Evolutionary conservation across 1,284 basidiomycete species (phyloP), one percentile per base, ranked within the genome.

Genomic region (Hemileia vastatrix): DNA sequence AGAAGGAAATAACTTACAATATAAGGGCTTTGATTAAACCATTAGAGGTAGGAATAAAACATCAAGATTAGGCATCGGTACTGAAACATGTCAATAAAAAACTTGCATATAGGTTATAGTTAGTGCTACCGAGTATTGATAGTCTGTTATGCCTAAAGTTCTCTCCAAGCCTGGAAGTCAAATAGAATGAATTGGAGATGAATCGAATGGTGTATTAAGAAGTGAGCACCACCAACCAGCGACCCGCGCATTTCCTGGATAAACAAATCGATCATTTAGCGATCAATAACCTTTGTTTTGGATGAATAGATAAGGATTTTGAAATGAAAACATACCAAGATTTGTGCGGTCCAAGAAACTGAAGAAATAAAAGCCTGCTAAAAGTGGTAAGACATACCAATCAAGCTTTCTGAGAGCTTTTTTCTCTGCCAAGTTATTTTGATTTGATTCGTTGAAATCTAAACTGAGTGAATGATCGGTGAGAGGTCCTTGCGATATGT

Each of bases 261-360:
- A 45, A 21, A 18, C n/a, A n/a, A n/a, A n/a, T 21, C 23, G 11
- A 51, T 50, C 45, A 50, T 9, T 43, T 43, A 24, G 15, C 6
- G 15, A 15, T 23, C n/a, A 31, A 44, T 21, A 2, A 23, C 6
- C 9, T n/a, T n/a, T n/a, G n/a, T n/a, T n/a, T n/a, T n/a, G n/a
- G n/a, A n/a, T n/a, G n/a, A n/a, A n/a, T n/a, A n/a, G n/a, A n/a
- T n/a, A n/a, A n/a, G n/a, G n/a, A n/a, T n/a, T n/a, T n/a, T n/a
- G n/a, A n/a, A 9, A 31, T 11, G 13, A 18, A 5, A 23, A 62
- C 51, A 48, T 27, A 62, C 59, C 59, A 6, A 62, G 45, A 36
- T 62, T 62, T 32, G 59, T 21, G 32, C 59, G 52, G 21, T 62
- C 59, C 21, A 62, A 32, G 18, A 62, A 62, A 36, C 53, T 62